Evolutionary conservation across 345 rosid species (phyloP).

Genomic region (Kernera saxatilis): DNA sequence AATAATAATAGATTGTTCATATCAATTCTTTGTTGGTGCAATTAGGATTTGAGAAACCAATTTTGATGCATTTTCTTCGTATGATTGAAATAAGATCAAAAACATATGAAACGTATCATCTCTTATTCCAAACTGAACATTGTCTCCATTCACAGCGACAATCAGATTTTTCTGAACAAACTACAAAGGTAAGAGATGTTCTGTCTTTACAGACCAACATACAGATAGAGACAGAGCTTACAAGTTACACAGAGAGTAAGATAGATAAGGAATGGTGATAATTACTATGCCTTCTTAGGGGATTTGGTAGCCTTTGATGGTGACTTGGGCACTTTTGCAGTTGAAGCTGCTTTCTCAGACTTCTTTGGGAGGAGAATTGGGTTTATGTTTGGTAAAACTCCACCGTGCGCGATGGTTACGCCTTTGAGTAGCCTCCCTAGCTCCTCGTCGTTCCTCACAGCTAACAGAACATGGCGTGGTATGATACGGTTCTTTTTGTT

Average conservation of each 20-base stretch:
- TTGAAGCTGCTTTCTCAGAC: constrained; percentile 33
- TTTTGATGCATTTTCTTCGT: not conserved
- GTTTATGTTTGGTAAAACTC: constrained; percentile 68
- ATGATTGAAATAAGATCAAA: not conserved
- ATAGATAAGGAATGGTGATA: not conserved
- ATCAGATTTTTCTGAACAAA: not conserved
- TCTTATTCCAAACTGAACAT: not conserved
- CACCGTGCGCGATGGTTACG: constrained; percentile 79
- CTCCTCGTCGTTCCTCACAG: constrained; percentile 72
- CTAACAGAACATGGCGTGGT: constrained; percentile 59
- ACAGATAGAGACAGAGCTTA: constrained; percentile 1
- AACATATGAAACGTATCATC: not conserved
- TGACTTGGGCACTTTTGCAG: constrained; percentile 49
- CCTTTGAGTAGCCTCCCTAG: constrained; percentile 61
- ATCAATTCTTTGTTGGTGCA: not conserved
- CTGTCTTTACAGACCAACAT: constrained; percentile 3
- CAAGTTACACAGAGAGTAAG: not conserved
- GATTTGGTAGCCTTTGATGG: constrained; percentile 66
- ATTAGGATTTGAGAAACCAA: not conserved
- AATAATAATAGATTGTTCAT: not conserved
- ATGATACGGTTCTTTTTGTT: constrained; percentile 73
- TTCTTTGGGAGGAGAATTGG: constrained; percentile 66
- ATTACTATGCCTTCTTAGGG: constrained; percentile 48
- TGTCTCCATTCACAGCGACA: not conserved
- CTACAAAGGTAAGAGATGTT: not conserved